Evolutionary conservation across 306 rosid species (phyloP), one percentile per base, ranked within the genome.

Genomic region (Cicer arietinum): DNA sequence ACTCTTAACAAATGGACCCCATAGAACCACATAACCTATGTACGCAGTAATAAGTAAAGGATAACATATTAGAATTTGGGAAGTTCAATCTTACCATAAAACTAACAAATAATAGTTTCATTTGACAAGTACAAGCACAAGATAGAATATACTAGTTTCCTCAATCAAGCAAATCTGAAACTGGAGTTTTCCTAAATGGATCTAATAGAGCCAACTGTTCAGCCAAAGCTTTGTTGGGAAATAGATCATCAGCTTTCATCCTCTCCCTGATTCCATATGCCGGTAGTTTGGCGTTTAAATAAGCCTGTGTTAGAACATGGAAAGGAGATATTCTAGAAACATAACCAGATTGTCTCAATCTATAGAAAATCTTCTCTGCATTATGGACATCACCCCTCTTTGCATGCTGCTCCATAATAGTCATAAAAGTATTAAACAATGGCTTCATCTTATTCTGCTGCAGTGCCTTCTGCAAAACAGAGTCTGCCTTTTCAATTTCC

Each of bases 211-310:
- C 64, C 75, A 92, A 62, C 71, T 81, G 82, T 22, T 1, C 57
- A 14, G 80, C 62, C 83, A 90, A 46, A 25, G 14, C 47, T 67
- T 61, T 84, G 78, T 85, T 90, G 50, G 96, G 97, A 78, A 88
- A 81, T 45, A 92, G 0, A 60, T 88, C 84, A 72, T 90, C 96
- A 9, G 94, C 92, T 79, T 85, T 88, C 90, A 92, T 81, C 82
- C 96, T 80, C 77, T 92, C 96, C 77, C 82, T 82, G 20, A 90
- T 81, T 40, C 97, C 97, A 51, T 90, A 92, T 46, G 90, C 89
- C 6, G 92, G 91, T 18, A 70, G 44, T 69, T 92, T 88, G 46
- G 89, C 97, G 2, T 79, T 88, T 79, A 83, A 16, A 52, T 90
- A 92, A 37, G 97, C 89, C 78, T 80, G 88, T 18, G 85, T 6